These are phyloP conservation scores for Mycena sp. DNA, from an alignment of 1,284 basidiomycete genomes.

Conservation along the genomic window DNA sequence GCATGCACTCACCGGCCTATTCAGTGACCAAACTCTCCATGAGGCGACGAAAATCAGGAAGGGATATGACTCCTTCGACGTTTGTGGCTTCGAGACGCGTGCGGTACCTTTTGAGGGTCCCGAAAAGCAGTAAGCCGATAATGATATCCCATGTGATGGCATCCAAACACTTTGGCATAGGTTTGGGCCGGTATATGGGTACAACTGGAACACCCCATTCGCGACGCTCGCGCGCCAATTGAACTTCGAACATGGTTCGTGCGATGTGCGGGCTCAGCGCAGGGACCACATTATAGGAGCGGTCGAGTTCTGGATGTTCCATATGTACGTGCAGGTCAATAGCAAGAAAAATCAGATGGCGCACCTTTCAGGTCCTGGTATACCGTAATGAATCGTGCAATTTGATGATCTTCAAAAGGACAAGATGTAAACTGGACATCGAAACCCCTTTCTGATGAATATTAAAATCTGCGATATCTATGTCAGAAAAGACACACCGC, in stretches of 20 bases:
- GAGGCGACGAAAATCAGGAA: slow-evolving; percentile 30
- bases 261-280: slow-evolving; percentile 14
- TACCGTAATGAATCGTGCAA: slow-evolving; percentile 3
- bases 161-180: slow-evolving; percentile 6
- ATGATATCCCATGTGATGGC: slow-evolving; percentile 23
- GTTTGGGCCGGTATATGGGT: slow-evolving; percentile 10
- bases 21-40: slow-evolving; percentile 34
- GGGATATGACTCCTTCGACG: slow-evolving; percentile 22
- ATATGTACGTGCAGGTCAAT: no score
- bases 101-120: slow-evolving; percentile 32
- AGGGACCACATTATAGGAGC: not conserved
- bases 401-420: slow-evolving; percentile 15
- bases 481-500: slow-evolving; percentile 30
- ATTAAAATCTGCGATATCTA: no score
- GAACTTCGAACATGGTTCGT: not conserved
- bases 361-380: slow-evolving; percentile 16
- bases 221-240: not conserved
- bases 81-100: slow-evolving; percentile 25
- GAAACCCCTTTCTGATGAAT: slow-evolving; percentile 3
- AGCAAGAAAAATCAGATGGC: not conserved
- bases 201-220: not conserved
- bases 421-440: slow-evolving; percentile 11
- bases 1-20: slow-evolving; percentile 31
- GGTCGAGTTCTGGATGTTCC: not conserved
- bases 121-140: slow-evolving; percentile 19